phyloP scores from a whole-genome alignment of 805 yeast species.

The Lipomyces anomalus region DNA sequence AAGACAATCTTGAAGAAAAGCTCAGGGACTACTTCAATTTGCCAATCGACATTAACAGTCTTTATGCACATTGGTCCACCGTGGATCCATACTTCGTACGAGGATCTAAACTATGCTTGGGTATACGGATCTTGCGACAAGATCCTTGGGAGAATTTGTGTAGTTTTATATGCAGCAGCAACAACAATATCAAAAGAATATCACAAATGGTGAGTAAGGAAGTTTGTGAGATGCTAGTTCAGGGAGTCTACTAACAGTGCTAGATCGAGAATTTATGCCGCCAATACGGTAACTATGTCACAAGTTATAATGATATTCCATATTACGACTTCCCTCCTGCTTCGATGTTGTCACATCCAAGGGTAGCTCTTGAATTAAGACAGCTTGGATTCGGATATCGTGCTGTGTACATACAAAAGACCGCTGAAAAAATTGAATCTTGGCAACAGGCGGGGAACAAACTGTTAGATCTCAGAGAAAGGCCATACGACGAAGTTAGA shows the following conservation, averaged over 20 bases:
- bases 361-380: constrained; percentile 42
- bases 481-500: constrained; percentile 50
- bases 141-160: constrained; percentile 96
- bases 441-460: constrained; percentile 34
- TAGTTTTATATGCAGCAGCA: constrained; percentile 91
- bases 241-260: not conserved
- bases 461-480: constrained; percentile 42
- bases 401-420: constrained; percentile 77
- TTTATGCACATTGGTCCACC: constrained; percentile 58
- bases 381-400: constrained; percentile 73
- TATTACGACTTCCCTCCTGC: constrained; percentile 76
- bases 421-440: constrained; percentile 54
- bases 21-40: constrained; percentile 68
- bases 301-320: constrained; percentile 45
- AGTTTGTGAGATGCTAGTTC: not conserved
- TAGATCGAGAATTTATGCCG: constrained; percentile 53
- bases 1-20: constrained; percentile 37
- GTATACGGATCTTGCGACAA: constrained; percentile 80
- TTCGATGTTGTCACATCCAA: not conserved
- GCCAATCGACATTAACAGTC: constrained; percentile 44
- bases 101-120: constrained; percentile 41
- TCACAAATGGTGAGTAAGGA: constrained; percentile 67
- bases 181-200: constrained; percentile 89
- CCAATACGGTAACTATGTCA: constrained; percentile 61
- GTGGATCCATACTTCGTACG: constrained; percentile 48